Evolutionary conservation across 352 stramenopile species (phyloP).

Genomic region (Globisporangium viniferum): DNA sequence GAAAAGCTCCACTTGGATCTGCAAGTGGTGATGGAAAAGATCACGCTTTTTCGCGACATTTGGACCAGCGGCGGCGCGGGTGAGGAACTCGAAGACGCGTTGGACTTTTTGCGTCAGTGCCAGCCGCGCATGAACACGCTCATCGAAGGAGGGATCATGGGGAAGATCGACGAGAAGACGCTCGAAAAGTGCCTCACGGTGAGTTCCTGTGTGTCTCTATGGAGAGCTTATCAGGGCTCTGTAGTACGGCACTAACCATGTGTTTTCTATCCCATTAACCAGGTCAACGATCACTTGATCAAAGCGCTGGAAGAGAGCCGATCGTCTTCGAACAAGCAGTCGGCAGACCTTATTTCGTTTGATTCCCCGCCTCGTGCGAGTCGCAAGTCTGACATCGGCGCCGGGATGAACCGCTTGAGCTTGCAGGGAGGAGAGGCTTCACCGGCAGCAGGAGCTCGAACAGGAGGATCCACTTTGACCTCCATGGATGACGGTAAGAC

Average conservation of each 20-base stretch:
- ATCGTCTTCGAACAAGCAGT: conserved; percentile 15
- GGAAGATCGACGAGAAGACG: conserved; percentile 79
- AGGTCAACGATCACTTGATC: conserved; percentile 85
- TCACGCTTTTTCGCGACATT: conserved; percentile 44
- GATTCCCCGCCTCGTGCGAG: conserved; percentile 46
- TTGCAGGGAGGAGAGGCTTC: conserved; percentile 20
- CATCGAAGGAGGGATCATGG: conserved; percentile 82
- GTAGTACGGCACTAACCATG: neutral
- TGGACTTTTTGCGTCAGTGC: conserved; percentile 83
- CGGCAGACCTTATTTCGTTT: conserved; percentile 54
- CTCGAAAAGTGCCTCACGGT: conserved; percentile 84
- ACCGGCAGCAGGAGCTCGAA: neutral
- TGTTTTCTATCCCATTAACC: neutral
- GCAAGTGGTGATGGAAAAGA: conserved; percentile 70
- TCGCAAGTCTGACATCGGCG: conserved; percentile 21
- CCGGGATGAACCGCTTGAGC: conserved; percentile 26
- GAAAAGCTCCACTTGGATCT: conserved; percentile 70
- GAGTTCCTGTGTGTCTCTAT: neutral
- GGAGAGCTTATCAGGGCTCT: neutral
- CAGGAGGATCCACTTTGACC: conserved; percentile 27
- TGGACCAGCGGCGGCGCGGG: conserved; percentile 23
- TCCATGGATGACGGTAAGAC: conserved; percentile 42
- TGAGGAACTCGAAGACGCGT: conserved; percentile 60
- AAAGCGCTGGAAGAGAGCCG: conserved; percentile 65
- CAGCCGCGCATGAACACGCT: conserved; percentile 86